Percentiles rank a stretch among this genome's conserved stretches.
Evolutionary conservation across 78 protist genomes (phyloP).

Genomic region (Dictyostelium brefeldianum): DNA sequence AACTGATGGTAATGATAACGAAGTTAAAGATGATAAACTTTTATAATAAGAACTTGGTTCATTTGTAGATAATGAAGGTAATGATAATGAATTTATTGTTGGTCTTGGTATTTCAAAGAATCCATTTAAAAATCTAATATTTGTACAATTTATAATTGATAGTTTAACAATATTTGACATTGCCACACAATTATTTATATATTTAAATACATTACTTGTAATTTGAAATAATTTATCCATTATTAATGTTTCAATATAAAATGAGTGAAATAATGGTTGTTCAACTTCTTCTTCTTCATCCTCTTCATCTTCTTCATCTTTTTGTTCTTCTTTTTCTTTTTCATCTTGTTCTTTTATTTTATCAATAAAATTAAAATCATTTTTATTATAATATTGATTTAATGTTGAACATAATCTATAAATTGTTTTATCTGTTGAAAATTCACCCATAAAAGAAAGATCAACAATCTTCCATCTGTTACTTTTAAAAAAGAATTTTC

Average conservation of each 20-base stretch:
- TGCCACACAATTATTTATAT: not conserved
- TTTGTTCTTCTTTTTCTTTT: too few relatives aligned
- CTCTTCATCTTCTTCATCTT: not conserved
- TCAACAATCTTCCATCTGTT: too few relatives aligned
- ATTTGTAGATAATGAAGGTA: not conserved
- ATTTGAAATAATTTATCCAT: not conserved
- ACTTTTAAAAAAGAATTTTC: not conserved
- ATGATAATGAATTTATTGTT: not conserved
- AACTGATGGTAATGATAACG: constrained; percentile 1
- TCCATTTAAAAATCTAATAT: not conserved
- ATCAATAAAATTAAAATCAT: not conserved
- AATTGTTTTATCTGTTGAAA: not conserved
- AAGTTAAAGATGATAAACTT: constrained; percentile 20
- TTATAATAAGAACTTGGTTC: not conserved
- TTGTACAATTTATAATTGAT: not conserved
- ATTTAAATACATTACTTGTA: not conserved
- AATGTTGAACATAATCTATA: not conserved
- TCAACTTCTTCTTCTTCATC: not conserved
- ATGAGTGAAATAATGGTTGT: not conserved
- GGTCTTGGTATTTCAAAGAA: not conserved
- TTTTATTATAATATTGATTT: not conserved
- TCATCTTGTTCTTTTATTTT: not conserved
- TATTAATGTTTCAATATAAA: constrained; percentile 5
- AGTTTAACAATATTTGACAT: not conserved
- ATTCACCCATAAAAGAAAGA: not conserved